Evolutionary conservation across 305 asterid genomes (phyloP).

Genomic region (Coffea humblotiana): DNA sequence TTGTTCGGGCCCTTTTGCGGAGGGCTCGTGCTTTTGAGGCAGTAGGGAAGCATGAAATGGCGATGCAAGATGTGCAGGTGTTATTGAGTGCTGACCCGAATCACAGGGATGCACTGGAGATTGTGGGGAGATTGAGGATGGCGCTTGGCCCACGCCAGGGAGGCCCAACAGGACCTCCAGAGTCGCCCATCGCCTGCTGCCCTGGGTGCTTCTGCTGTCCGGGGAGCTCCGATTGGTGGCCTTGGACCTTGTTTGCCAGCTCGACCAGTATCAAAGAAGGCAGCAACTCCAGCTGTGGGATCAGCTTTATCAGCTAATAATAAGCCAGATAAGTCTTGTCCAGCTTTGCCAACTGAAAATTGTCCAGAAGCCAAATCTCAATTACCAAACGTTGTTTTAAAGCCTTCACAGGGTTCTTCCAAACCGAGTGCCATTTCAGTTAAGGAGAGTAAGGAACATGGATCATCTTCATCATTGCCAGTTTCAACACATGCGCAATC

Average conservation of each 20-base stretch:
- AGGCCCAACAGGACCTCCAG: conserved; percentile 88
- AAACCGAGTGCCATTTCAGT: conserved; percentile 32
- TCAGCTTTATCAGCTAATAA: conserved; percentile 35
- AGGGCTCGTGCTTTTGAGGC: conserved; percentile 94
- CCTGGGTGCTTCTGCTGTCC: conserved; percentile 96
- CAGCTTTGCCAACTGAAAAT: conserved; percentile 53
- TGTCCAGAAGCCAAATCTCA: conserved; percentile 53
- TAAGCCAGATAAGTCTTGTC: conserved; percentile 58
- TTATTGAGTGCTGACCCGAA: conserved; percentile 64
- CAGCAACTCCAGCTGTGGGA: conserved; percentile 30
- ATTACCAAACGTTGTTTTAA: conserved; percentile 67
- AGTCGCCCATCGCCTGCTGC: conserved; percentile 99
- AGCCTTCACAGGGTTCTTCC: conserved; percentile 62
- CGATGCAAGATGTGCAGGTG: conserved; percentile 74
- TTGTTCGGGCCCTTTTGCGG: conserved; percentile 67
- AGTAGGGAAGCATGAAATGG: conserved; percentile 71
- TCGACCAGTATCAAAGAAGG: conserved; percentile 71
- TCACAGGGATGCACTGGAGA: conserved; percentile 70
- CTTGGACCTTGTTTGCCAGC: conserved; percentile 93
- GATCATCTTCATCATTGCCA: conserved; percentile 21
- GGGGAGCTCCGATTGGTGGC: conserved; percentile 91
- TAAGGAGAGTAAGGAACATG: conserved; percentile 47
- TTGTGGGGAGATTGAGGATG: conserved; percentile 66
- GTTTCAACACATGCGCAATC: conserved; percentile 26
- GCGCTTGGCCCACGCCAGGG: conserved; percentile 65